Evolutionary conservation across 768 basidiomycete genomes (phyloP).

Genomic region (Macrolepiota fuliginosa): DNA sequence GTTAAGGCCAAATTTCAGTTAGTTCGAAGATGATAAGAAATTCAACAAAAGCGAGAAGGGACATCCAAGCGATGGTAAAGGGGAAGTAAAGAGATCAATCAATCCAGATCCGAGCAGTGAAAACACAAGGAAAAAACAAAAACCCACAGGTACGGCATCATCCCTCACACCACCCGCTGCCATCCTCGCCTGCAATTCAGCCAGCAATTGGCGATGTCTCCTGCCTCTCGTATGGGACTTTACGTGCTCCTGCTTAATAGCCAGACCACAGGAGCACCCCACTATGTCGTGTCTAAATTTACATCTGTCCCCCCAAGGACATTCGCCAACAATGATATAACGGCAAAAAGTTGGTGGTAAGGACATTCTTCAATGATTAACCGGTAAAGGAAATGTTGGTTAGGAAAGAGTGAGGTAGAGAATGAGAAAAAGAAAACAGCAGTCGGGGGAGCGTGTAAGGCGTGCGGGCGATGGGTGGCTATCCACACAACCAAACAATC

Average conservation of each 20-base stretch:
- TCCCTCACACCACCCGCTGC: not conserved
- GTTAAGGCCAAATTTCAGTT: not conserved
- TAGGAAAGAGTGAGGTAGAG: not conserved
- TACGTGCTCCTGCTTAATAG: slow-evolving; percentile 20
- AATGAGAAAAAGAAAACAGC: not conserved
- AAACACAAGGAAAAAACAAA: not conserved
- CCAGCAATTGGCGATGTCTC: slow-evolving; percentile 22
- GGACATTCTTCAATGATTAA: not conserved
- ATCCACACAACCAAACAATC: not conserved
- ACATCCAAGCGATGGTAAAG: not conserved
- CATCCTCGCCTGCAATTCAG: slow-evolving; percentile 8
- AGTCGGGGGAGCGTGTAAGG: no score
- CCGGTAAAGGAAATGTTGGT: not conserved
- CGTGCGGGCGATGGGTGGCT: not conserved
- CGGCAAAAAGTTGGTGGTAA: slow-evolving; percentile 23
- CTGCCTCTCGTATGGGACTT: slow-evolving; percentile 28
- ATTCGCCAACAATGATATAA: slow-evolving; percentile 23
- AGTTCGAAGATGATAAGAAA: not conserved
- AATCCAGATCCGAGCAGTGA: not conserved
- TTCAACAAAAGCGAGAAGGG: not conserved
- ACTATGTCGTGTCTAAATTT: slow-evolving; percentile 32
- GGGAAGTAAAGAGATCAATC: not conserved
- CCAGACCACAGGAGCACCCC: slow-evolving; percentile 33
- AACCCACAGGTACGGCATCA: slow-evolving; percentile 3
- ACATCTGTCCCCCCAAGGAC: slow-evolving; percentile 27